These are phyloP conservation scores for Mortierella sp. DNA, from an alignment of 371 early-diverging fungal species.

Conservation along the genomic window DNA sequence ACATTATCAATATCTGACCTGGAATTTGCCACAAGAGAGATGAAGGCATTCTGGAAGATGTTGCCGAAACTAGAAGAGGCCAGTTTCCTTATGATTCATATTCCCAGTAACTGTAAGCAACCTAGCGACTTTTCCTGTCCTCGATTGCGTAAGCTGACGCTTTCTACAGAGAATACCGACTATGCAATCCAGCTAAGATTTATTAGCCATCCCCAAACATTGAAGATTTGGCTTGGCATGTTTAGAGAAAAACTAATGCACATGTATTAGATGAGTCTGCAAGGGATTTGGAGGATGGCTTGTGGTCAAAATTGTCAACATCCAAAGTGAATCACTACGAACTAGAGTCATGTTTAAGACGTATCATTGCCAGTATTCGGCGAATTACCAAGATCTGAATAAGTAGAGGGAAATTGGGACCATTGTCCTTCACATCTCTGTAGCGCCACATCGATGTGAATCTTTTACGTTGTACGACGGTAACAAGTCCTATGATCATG, in stretches of 20 bases:
- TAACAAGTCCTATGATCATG: neutral
- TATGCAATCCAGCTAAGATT: neutral
- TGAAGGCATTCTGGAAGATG: no score
- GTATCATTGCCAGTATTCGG: neutral
- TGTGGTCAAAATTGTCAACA: neutral
- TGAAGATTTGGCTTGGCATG: neutral
- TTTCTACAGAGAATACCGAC: neutral
- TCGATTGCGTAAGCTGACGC: neutral
- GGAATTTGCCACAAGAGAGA: no score
- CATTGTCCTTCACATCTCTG: neutral
- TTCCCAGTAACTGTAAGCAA: neutral
- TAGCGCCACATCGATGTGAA: neutral
- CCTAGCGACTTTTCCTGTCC: neutral
- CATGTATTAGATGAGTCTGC: neutral
- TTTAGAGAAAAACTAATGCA: neutral
- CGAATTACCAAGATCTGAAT: neutral
- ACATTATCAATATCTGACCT: no score
- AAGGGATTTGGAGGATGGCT: neutral
- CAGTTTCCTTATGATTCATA: no score
- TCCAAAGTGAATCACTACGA: neutral
- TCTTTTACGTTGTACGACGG: neutral
- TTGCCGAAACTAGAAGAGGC: no score
- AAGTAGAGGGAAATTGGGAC: neutral
- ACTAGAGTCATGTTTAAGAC: neutral
- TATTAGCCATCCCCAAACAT: neutral